phyloP scores from a whole-genome alignment of 2,329 filamentous ascomycete species.

The Lizonia empirigonia region DNA sequence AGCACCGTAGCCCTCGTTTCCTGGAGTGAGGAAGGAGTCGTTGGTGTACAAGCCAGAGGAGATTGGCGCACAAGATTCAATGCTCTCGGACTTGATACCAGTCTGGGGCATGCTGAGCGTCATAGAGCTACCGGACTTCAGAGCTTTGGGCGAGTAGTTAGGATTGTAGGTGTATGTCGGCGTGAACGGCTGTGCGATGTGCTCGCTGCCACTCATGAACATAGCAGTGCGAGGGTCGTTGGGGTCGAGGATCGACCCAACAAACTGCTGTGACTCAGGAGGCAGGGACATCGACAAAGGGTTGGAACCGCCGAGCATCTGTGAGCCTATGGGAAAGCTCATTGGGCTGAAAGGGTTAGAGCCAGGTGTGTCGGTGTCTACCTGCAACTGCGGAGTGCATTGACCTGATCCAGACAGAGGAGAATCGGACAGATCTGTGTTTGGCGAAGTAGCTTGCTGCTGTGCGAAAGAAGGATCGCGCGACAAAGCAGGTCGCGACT shows the following conservation, averaged over 20 bases:
- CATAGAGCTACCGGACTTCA: conserved; percentile 18
- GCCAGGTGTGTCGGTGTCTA: conserved; percentile 28
- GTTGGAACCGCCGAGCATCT: conserved; percentile 43
- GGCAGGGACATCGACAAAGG: conserved; percentile 59
- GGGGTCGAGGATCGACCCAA: conserved; percentile 54
- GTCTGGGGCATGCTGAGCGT: conserved; percentile 46
- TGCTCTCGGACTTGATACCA: conserved; percentile 27
- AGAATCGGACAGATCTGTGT: conserved; percentile 21
- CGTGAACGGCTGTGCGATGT: conserved; percentile 48
- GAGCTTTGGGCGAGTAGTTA: conserved; percentile 45
- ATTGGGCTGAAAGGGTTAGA: conserved; percentile 28
- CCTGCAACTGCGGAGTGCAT: conserved; percentile 29
- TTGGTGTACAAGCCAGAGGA: conserved; percentile 31
- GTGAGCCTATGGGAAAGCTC: conserved; percentile 35
- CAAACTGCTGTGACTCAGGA: conserved; percentile 59
- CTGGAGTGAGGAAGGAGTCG: conserved; percentile 28
- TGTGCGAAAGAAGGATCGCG: conserved; percentile 24
- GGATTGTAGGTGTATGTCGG: conserved; percentile 54
- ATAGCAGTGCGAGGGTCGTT: conserved; percentile 53
- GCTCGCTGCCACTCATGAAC: conserved; percentile 55
- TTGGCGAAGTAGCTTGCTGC: conserved; percentile 34
- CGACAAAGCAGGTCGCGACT: conserved; percentile 27
- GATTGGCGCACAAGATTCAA: conserved; percentile 25
- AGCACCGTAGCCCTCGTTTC: conserved; percentile 27
- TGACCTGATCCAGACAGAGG: conserved; percentile 29